phyloP scores from a whole-genome alignment of 768 basidiomycete genomes.

The Plicaturopsis crispa region DNA sequence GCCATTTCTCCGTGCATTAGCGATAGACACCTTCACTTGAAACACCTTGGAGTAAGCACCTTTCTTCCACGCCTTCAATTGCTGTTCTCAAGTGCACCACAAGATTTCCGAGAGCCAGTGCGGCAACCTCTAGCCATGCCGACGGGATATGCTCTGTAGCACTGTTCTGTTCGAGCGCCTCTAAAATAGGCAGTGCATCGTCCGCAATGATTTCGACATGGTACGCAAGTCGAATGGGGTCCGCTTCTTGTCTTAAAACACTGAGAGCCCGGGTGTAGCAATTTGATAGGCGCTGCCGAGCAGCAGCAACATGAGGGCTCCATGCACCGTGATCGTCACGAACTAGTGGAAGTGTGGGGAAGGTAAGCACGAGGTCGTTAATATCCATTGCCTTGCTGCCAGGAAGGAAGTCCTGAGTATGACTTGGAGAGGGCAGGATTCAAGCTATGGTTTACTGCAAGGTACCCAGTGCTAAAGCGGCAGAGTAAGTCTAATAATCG shows the following conservation, averaged over 20 bases:
- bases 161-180: not conserved
- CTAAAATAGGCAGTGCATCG: slow-evolving; percentile 1
- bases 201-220: slow-evolving; percentile 2
- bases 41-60: not conserved
- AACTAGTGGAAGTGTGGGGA: no score
- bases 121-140: not conserved
- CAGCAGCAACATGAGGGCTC: not conserved
- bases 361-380: no score
- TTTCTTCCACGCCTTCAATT: not conserved
- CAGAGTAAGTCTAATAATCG: not conserved
- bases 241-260: slow-evolving; percentile 4
- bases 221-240: slow-evolving; percentile 2
- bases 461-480: not conserved
- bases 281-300: not conserved
- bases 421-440: not conserved
- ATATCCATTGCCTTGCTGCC: not conserved
- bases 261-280: slow-evolving; percentile 4
- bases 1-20: not conserved
- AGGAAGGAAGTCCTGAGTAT: not conserved
- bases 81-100: not conserved
- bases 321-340: no score
- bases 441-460: not conserved
- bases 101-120: not conserved
- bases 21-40: not conserved
- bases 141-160: not conserved